A percentile compares a stretch with the other conserved stretches of the same genome.
phyloP scores from a whole-genome alignment of 78 protist species.

The slime mould (Dictyostelium discoideum) region dicty_2.7 NC_007090.3:3979001-3979500 shows the following conservation, averaged over 20 bases:
- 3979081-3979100: neutral
- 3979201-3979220: neutral
- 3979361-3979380: neutral
- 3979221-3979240: neutral
- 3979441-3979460: too few relatives aligned
- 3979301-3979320: neutral
- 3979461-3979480: neutral
- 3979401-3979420: neutral
- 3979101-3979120: neutral
- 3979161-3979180: neutral
- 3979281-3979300: neutral
- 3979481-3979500: slow-evolving; percentile 17
- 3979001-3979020: neutral
- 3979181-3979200: neutral
- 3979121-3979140: neutral
- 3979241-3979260: neutral
- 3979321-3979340: neutral
- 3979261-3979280: neutral
- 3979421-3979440: too few relatives aligned
- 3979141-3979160: neutral
- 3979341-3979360: neutral
- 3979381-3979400: neutral
- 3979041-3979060: neutral
- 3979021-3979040: neutral
- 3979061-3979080: neutral